Base-by-base conservation (phyloP, 1,284 basidiomycete genomes). In the Hemileia vastatrix region DNA sequence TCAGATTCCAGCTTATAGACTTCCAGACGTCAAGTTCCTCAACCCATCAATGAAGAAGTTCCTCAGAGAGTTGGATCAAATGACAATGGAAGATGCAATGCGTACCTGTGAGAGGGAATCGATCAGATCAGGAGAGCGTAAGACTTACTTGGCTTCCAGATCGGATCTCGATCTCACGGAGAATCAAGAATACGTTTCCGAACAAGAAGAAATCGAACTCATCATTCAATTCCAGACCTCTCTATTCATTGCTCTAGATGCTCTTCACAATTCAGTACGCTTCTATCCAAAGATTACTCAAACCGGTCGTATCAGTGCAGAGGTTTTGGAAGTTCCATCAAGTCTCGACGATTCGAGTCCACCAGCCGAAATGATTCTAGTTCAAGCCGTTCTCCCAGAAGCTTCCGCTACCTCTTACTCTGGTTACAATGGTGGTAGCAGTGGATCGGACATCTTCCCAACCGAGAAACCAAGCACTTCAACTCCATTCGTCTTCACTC, bases 1-100 rank as follows among this genome's bases (percentile, higher is more conserved):
- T 66, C 79, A 80, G 69, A 79, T 80, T 65, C 79, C 79, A 3
- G 78, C 79, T 4, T 80, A 79, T 70, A 77, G 79, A 24, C 74
- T 80, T 9, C 79, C 79, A 0, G 79, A 80, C 60, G 78, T 80
- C 24, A 64, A 70, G 32, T 75, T 71, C 21, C 70, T 80, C 18
- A 74, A 76, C 2, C 67, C 73, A 1, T 70, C 74, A 45, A 78
- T 79, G 75, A 72, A 72, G 31, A 70, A 70, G 1, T 80, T 77
- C 71, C 69, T 80, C 6, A 70, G 76, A 32, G 70, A 74, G 54
- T 70, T 78, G 54, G 71, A 76, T 43, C 76, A 77, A 59, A 67
- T 76, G 40, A 76, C 76, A 19, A 76, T 80, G 72, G 74, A 75
- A 33, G 77, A 79, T 19, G 76, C 79, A 1, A 71, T 78, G 45